Evolutionary conservation across 805 yeast species (phyloP).

Genomic region (Yarrowia keelungensis): DNA sequence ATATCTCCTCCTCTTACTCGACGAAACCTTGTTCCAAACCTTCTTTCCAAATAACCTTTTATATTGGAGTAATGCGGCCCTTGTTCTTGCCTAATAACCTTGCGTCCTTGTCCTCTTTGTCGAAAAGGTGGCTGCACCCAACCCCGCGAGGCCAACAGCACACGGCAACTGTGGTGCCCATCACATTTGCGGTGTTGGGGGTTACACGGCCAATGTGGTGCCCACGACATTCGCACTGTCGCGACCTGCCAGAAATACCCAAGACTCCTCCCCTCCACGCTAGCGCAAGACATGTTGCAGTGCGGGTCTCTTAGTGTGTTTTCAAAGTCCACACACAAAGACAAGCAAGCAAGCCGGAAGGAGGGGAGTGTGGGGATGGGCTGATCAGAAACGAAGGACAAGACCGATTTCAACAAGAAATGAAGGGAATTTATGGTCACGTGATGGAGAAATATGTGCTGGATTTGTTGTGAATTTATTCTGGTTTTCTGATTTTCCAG

Average conservation of each 20-base stretch:
- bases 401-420: too few species aligned
- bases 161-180: background rate
- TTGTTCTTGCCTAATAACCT: constrained; percentile 22
- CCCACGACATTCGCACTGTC: background rate
- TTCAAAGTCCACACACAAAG: background rate
- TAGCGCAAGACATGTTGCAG: constrained; percentile 22
- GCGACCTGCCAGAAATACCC: too few species aligned
- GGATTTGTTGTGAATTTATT: background rate
- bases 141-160: constrained; percentile 4
- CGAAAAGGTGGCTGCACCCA: constrained; percentile 26
- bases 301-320: constrained; percentile 23
- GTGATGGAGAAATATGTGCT: too few species aligned
- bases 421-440: too few species aligned
- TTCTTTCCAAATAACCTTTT: too few species aligned
- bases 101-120: constrained; percentile 16
- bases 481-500: background rate
- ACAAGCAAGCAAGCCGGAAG: constrained; percentile 15
- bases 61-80: constrained; percentile 21
- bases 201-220: background rate
- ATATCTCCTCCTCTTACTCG: too few species aligned
- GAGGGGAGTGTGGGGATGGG: constrained; percentile 18
- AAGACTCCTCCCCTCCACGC: background rate
- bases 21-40: too few species aligned
- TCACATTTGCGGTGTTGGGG: background rate
- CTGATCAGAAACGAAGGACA: too few species aligned